Conservation (phyloP, 2,329 filamentous ascomycete species). For the Claviceps humidiphila region DNA sequence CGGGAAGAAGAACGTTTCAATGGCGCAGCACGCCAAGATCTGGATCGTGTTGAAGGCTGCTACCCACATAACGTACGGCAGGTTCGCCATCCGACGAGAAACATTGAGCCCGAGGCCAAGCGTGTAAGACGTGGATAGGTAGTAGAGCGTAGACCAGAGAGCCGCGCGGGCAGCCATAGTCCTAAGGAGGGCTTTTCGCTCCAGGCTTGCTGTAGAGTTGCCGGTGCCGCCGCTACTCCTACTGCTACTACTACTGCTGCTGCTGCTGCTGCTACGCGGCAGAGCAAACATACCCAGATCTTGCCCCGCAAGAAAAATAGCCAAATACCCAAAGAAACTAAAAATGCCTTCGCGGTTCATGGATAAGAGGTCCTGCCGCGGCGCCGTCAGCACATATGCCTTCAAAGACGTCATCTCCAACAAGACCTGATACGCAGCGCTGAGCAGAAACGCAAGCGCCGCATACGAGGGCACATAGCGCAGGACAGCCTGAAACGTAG, state of each 20-base stretch:
- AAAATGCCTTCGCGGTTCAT: conserved; percentile 94
- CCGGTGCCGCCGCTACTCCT: conserved; percentile 25
- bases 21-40: conserved; percentile 60
- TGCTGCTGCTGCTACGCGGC: conserved; percentile 39
- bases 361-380: conserved; percentile 64
- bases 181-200: conserved; percentile 45
- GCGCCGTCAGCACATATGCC: conserved; percentile 68
- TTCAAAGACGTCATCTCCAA: conserved; percentile 71
- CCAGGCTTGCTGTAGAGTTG: conserved; percentile 28
- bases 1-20: conserved; percentile 72
- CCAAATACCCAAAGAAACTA: conserved; percentile 84
- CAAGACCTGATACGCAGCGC: conserved; percentile 56
- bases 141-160: conserved; percentile 59
- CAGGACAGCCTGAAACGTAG: conserved; percentile 63
- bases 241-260: conserved; percentile 29
- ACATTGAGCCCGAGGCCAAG: conserved; percentile 64
- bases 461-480: conserved; percentile 64
- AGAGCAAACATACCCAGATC: conserved; percentile 70
- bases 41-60: conserved; percentile 83
- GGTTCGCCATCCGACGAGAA: conserved; percentile 79
- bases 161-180: conserved; percentile 51
- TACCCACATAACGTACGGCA: conserved; percentile 89
- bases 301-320: conserved; percentile 86
- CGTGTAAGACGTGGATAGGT: conserved; percentile 50
- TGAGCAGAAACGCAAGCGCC: conserved; percentile 56